Evolutionary conservation across 495 filamentous ascomycete genomes (phyloP).

Genomic region (Aspergillus campestris): DNA sequence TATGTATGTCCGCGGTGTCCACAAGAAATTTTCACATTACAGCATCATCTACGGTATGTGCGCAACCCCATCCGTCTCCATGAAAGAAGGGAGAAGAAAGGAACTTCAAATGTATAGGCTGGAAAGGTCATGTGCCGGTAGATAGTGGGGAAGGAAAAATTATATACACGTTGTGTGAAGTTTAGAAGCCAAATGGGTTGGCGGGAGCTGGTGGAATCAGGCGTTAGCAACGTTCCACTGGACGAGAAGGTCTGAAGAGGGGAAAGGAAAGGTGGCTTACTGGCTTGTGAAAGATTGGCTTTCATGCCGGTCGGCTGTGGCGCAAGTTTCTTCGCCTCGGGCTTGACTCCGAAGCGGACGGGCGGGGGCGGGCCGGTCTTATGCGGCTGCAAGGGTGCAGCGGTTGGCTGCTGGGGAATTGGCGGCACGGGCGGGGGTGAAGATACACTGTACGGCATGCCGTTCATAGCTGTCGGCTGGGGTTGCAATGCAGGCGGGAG

Average conservation of each 20-base stretch:
- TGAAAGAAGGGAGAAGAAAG: slow-evolving; percentile 1
- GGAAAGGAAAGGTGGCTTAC: slow-evolving; percentile 54
- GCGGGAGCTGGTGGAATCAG: slow-evolving; percentile 56
- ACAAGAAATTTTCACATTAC: background rate
- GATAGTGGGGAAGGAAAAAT: background rate
- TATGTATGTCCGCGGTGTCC: too few relatives aligned
- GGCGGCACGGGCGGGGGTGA: slow-evolving; percentile 33
- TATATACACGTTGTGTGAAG: slow-evolving; percentile 16
- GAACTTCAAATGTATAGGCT: slow-evolving; percentile 14
- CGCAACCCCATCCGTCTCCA: slow-evolving; percentile 5
- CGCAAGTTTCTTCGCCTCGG: slow-evolving; percentile 62
- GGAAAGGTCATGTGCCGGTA: slow-evolving; percentile 16
- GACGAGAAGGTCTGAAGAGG: background rate
- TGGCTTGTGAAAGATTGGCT: slow-evolving; percentile 88
- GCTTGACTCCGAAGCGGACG: slow-evolving; percentile 75
- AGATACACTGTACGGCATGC: slow-evolving; percentile 36
- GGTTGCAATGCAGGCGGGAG: slow-evolving; percentile 38
- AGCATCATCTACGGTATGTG: slow-evolving; percentile 7
- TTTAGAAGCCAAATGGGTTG: slow-evolving; percentile 87
- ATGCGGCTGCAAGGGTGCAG: slow-evolving; percentile 64
- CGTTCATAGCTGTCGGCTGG: slow-evolving; percentile 51
- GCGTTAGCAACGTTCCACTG: slow-evolving; percentile 8
- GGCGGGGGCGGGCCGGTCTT: slow-evolving; percentile 91
- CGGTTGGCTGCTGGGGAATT: slow-evolving; percentile 43
- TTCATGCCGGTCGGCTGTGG: slow-evolving; percentile 84